Conservation (phyloP, 306 rosid species). For the Castanospermum australe region DNA sequence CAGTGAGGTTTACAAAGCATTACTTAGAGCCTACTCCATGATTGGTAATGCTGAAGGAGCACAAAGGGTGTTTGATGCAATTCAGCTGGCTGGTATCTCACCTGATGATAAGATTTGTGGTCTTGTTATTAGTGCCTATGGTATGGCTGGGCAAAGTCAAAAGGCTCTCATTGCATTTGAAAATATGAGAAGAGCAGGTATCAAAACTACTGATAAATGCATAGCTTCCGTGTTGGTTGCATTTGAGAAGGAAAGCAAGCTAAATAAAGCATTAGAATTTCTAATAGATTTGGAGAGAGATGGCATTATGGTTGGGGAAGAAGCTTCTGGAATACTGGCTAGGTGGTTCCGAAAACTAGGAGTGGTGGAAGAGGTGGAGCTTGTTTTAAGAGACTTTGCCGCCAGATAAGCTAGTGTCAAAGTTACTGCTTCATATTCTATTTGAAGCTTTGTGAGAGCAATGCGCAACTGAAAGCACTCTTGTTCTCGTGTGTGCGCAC, state of each 20-base stretch:
- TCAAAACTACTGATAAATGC: slow-evolving; percentile 74
- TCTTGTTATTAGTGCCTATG: slow-evolving; percentile 69
- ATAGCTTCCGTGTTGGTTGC: slow-evolving; percentile 64
- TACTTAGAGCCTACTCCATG: slow-evolving; percentile 75
- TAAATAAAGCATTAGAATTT: slow-evolving; percentile 62
- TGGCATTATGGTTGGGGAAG: slow-evolving; percentile 64
- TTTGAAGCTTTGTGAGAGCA: background rate
- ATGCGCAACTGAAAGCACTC: background rate
- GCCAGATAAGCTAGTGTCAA: slow-evolving; percentile 24
- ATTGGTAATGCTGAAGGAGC: slow-evolving; percentile 71
- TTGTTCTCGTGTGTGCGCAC: slow-evolving; percentile 6
- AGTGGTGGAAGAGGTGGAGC: slow-evolving; percentile 78
- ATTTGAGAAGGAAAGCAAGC: slow-evolving; percentile 66
- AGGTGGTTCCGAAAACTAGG: slow-evolving; percentile 80
- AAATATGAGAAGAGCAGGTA: slow-evolving; percentile 76
- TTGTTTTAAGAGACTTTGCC: slow-evolving; percentile 68
- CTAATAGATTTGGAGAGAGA: slow-evolving; percentile 70
- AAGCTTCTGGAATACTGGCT: slow-evolving; percentile 68
- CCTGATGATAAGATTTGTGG: slow-evolving; percentile 80
- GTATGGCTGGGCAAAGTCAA: slow-evolving; percentile 56
- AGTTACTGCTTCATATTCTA: slow-evolving; percentile 14
- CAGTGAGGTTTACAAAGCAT: slow-evolving; percentile 87
- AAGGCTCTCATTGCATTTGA: slow-evolving; percentile 66
- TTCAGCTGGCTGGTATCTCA: slow-evolving; percentile 72
- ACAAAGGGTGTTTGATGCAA: slow-evolving; percentile 78